Evolutionary conservation across 2,329 filamentous ascomycete genomes (phyloP), one percentile per base, ranked within the genome.

Genomic region (Beauveria australis): DNA sequence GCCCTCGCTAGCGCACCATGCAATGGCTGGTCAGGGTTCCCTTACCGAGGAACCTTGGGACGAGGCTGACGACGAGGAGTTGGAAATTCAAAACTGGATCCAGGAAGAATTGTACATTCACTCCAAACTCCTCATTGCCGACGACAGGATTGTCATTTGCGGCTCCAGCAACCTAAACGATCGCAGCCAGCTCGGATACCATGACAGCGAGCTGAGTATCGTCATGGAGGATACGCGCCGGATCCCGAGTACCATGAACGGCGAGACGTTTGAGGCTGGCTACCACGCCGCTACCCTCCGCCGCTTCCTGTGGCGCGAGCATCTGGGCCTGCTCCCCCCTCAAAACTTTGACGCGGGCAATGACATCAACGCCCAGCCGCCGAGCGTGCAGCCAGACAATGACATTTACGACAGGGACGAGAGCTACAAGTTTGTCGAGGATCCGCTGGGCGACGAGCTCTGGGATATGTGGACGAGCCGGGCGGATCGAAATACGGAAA

Each of bases 81-180:
- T 84, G 1, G 94, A 97, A 72, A 88, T 92, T 61, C 82, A 88
- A 59, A 91, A 95, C 70, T 95, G 94, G 79, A 88, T 97, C 62
- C 93, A 96, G 71, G 94, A 99, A 72, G 93, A 99, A 73, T 82
- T 97, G 2, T 99, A 99, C 72, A 88, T 97, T 53, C 94, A 99
- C 72, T 89, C 86, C 30, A 99, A 97, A 76, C 81, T 97, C 41
- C 81, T 94, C 66, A 93, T 97, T 66, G 89, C 88, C 1, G 92
- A 97, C 70, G 93, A 97, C 72, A 85, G 86, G 59, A 82, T 91
- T 53, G 91, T 89, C 1, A 85, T 97, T 58, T 94, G 91, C 70
- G 91, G 91, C 19, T 92, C 88, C 28, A 91, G 89, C 64, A 97
- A 97, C 73, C 81, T 97, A 67, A 97, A 97, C 72, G 93, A 97